These are phyloP conservation scores for Gossypium herbaceum DNA, from an alignment of 345 rosid genomes.

Conservation along the genomic window DNA sequence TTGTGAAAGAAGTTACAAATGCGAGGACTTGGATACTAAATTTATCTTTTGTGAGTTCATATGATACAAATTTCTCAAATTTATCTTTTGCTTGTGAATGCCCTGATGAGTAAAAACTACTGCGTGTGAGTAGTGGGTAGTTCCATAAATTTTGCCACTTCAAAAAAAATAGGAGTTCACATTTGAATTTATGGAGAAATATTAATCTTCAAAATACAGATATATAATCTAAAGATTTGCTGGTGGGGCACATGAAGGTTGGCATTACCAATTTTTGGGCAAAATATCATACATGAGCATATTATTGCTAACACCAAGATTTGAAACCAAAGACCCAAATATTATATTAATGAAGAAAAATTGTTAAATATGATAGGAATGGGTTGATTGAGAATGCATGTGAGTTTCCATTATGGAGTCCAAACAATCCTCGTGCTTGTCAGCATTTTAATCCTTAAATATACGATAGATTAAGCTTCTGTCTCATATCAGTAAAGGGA, in stretches of 20 bases:
- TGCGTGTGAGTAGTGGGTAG: too few relatives aligned
- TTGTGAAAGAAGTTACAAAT: neutral
- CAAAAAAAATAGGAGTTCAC: too few relatives aligned
- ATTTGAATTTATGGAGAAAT: too few relatives aligned
- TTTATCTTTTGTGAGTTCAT: neutral
- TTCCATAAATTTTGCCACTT: too few relatives aligned
- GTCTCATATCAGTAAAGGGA: neutral
- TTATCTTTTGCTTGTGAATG: too few relatives aligned
- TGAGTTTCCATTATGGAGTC: neutral
- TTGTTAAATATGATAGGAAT: too few relatives aligned
- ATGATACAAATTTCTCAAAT: neutral
- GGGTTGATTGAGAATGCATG: neutral
- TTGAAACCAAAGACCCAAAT: neutral
- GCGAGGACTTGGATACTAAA: neutral
- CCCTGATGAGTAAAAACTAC: too few relatives aligned
- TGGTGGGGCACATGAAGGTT: neutral
- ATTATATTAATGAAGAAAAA: too few relatives aligned
- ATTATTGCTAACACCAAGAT: neutral
- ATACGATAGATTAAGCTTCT: neutral
- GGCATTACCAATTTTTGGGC: neutral
- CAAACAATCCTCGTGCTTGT: neutral
- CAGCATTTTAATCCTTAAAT: neutral
- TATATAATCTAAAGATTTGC: neutral
- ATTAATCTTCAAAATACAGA: neutral
- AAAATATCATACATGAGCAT: neutral